Conservation (phyloP, 2,329 filamentous ascomycete genomes). For the Colletotrichum gigasporum region DNA sequence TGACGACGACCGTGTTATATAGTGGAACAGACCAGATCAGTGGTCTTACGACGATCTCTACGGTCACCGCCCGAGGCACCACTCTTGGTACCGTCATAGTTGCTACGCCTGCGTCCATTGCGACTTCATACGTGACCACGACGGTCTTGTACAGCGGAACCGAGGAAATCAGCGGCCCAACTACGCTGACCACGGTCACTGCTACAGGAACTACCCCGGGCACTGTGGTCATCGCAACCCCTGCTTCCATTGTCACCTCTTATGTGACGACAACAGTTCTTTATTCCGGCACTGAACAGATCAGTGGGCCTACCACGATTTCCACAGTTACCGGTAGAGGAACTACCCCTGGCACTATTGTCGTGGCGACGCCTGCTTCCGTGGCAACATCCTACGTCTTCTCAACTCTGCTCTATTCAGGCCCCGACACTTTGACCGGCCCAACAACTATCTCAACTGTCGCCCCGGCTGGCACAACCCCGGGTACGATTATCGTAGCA, state of each 20-base stretch:
- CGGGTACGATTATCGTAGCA: constrained; percentile 20
- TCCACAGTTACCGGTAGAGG: background rate
- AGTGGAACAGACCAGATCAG: background rate
- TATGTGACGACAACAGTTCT: background rate
- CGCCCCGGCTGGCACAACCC: background rate
- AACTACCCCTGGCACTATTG: constrained; percentile 4
- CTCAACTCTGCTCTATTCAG: background rate
- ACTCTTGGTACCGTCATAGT: background rate
- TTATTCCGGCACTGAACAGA: background rate
- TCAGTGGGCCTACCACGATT: background rate
- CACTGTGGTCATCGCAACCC: constrained; percentile 2
- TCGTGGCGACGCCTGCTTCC: background rate
- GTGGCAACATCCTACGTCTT: background rate
- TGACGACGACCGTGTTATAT: background rate
- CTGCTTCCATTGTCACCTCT: background rate
- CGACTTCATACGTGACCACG: background rate
- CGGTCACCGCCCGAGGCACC: background rate
- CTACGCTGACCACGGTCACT: background rate
- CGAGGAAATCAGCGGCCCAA: background rate
- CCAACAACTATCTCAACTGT: constrained; percentile 12
- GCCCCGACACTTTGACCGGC: background rate
- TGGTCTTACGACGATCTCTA: background rate
- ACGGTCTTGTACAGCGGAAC: background rate
- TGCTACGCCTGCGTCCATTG: background rate
- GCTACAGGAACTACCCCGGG: constrained; percentile 16